Evolutionary conservation across 2,329 filamentous ascomycete genomes (phyloP).

Genomic region (Fusarium sp.): DNA sequence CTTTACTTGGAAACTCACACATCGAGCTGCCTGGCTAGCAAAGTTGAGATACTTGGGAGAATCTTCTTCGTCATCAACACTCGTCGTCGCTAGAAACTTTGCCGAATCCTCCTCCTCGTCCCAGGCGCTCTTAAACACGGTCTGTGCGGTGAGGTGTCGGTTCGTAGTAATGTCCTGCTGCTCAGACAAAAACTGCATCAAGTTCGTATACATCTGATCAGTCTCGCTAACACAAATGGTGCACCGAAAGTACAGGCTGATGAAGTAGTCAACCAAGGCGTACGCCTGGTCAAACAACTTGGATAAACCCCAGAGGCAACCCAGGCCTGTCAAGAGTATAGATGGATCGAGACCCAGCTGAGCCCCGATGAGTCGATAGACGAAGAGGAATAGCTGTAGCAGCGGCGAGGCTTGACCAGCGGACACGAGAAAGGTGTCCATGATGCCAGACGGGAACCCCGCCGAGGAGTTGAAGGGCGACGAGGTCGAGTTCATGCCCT

Average conservation of each 20-base stretch:
- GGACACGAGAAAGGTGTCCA: slow-evolving; percentile 59
- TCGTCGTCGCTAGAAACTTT: slow-evolving; percentile 49
- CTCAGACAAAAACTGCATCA: slow-evolving; percentile 69
- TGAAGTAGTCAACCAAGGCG: slow-evolving; percentile 48
- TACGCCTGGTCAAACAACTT: slow-evolving; percentile 52
- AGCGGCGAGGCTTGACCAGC: slow-evolving; percentile 58
- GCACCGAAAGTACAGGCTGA: slow-evolving; percentile 62
- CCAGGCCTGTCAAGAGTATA: slow-evolving; percentile 57
- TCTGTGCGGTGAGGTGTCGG: slow-evolving; percentile 66
- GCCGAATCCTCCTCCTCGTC: slow-evolving; percentile 63
- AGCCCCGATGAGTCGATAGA: slow-evolving; percentile 59
- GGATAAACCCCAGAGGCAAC: slow-evolving; percentile 60
- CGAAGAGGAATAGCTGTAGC: slow-evolving; percentile 55
- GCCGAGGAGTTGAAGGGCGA: slow-evolving; percentile 34
- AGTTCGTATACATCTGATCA: slow-evolving; percentile 68
- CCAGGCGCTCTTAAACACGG: slow-evolving; percentile 66
- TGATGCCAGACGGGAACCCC: slow-evolving; percentile 46
- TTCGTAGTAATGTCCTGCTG: slow-evolving; percentile 65
- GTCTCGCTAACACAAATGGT: slow-evolving; percentile 64
- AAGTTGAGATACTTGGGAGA: slow-evolving; percentile 65
- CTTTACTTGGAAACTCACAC: slow-evolving; percentile 47
- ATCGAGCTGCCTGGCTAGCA: slow-evolving; percentile 66
- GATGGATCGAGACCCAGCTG: slow-evolving; percentile 63
- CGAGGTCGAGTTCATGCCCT: slow-evolving; percentile 34
- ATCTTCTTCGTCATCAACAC: slow-evolving; percentile 53